Evolutionary conservation across 2,329 filamentous ascomycete genomes (phyloP).

Genomic region (Knufia fluminis): DNA sequence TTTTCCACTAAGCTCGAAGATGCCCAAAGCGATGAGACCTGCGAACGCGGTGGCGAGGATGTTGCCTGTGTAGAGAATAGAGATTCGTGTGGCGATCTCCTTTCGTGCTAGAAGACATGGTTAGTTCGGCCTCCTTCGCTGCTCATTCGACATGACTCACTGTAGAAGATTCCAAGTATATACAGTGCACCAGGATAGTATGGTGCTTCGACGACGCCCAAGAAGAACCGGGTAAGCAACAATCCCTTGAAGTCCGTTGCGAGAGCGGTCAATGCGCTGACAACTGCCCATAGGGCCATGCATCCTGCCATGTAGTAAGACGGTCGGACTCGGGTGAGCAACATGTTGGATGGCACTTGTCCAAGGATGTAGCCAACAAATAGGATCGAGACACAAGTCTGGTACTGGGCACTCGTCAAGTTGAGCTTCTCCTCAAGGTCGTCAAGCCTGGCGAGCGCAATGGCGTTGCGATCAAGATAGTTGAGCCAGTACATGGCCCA

Average conservation of each 20-base stretch:
- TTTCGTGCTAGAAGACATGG: slow-evolving; percentile 55
- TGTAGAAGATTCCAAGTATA: slow-evolving; percentile 35
- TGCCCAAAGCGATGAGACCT: slow-evolving; percentile 50
- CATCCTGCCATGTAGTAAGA: slow-evolving; percentile 31
- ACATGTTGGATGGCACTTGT: slow-evolving; percentile 20
- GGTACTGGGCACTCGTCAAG: slow-evolving; percentile 24
- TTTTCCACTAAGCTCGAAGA: slow-evolving; percentile 49
- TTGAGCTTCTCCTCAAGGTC: slow-evolving; percentile 24
- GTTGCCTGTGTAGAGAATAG: slow-evolving; percentile 51
- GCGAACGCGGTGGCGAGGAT: slow-evolving; percentile 53
- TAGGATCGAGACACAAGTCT: slow-evolving; percentile 25
- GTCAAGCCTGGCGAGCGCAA: slow-evolving; percentile 26
- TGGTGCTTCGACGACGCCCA: slow-evolving; percentile 32
- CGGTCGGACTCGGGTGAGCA: slow-evolving; percentile 10
- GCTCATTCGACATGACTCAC: background rate
- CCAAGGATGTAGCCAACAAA: slow-evolving; percentile 23
- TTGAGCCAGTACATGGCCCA: slow-evolving; percentile 31
- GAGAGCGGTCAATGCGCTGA: slow-evolving; percentile 29
- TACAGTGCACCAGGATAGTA: slow-evolving; percentile 57
- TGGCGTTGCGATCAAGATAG: slow-evolving; percentile 29
- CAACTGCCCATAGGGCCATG: slow-evolving; percentile 29
- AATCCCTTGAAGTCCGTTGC: slow-evolving; percentile 34
- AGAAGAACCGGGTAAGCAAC: slow-evolving; percentile 33
- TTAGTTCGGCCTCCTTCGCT: background rate
- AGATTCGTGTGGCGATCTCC: slow-evolving; percentile 45